Percentiles rank a stretch among this genome's conserved stretches.
Conservation (phyloP, 2,329 filamentous ascomycete genomes). For the Cadophora sp. region DNA sequence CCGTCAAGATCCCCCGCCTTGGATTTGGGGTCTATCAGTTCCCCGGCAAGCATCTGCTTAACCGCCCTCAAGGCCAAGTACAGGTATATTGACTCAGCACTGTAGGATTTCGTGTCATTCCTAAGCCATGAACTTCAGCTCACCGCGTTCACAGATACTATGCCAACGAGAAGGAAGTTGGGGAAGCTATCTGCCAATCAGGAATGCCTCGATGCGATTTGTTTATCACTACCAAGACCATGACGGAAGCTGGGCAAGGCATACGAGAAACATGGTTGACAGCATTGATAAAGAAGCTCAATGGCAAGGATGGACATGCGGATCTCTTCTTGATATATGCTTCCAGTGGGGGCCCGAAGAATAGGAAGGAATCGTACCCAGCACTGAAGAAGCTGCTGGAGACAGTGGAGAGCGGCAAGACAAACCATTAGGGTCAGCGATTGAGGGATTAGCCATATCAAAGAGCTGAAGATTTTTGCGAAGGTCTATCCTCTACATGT, state of each 20-base stretch:
- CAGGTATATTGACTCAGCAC: constrained; percentile 70
- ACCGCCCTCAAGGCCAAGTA: constrained; percentile 65
- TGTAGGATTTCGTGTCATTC: constrained; percentile 31
- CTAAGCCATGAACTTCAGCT: not conserved
- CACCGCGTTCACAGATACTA: constrained; percentile 59
- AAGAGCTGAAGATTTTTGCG: constrained; percentile 72
- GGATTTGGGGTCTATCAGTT: constrained; percentile 77
- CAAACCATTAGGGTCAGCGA: constrained; percentile 77
- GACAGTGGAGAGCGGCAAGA: constrained; percentile 65
- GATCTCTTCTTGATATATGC: constrained; percentile 77
- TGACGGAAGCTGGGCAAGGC: constrained; percentile 61
- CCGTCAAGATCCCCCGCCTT: constrained; percentile 65
- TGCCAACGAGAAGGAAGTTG: constrained; percentile 71
- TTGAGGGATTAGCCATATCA: constrained; percentile 70
- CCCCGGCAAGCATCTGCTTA: constrained; percentile 60
- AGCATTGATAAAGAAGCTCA: constrained; percentile 71
- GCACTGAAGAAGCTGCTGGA: constrained; percentile 67
- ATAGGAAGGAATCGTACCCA: constrained; percentile 68
- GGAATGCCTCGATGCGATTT: constrained; percentile 63
- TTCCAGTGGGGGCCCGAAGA: constrained; percentile 59
- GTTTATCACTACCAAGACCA: constrained; percentile 76
- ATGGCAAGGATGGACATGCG: constrained; percentile 65
- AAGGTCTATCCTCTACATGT: constrained; percentile 72
- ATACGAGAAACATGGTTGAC: constrained; percentile 62
- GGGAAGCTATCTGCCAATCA: constrained; percentile 64